Conservation (phyloP, 176 grass and related monocot species). For the Ananas comosus region DNA sequence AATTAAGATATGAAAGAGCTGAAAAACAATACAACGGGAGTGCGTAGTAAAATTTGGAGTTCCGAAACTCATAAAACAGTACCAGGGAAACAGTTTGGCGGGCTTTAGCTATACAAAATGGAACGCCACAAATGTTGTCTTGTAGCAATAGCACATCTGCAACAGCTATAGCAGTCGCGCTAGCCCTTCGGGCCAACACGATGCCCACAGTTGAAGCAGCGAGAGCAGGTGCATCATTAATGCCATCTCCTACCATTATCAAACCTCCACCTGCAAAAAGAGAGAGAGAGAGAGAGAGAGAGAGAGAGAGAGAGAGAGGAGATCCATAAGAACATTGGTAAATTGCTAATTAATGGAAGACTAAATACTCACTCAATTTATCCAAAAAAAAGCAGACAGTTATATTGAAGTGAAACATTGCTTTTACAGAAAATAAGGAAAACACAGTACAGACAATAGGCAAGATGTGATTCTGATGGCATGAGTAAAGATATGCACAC, state of each 20-base stretch:
- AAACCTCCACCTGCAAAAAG: slow-evolving; percentile 61
- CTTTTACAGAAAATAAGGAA: no score
- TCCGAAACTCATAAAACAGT: slow-evolving; percentile 7
- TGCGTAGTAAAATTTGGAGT: neutral
- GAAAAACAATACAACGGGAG: slow-evolving; percentile 18
- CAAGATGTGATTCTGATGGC: no score
- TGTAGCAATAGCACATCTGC: slow-evolving; percentile 83
- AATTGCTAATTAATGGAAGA: neutral
- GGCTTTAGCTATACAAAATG: slow-evolving; percentile 92
- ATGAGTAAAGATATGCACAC: no score
- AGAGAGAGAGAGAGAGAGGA: no score
- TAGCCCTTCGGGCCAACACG: slow-evolving; percentile 84
- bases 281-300: slow-evolving; percentile 8
- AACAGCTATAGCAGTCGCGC: slow-evolving; percentile 84
- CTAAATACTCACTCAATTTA: neutral
- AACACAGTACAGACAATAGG: no score
- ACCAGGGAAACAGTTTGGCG: slow-evolving; percentile 92
- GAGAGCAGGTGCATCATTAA: slow-evolving; percentile 96
- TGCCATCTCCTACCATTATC: slow-evolving; percentile 99
- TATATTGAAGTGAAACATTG: neutral
- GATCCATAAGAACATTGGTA: neutral
- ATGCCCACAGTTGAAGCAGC: slow-evolving; percentile 92
- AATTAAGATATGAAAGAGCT: slow-evolving; percentile 16
- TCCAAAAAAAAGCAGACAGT: neutral
- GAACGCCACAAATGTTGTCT: slow-evolving; percentile 79